Evolutionary conservation across 1,284 basidiomycete genomes (phyloP), one percentile per base, ranked within the genome.

Genomic region (Trichosporon coremiiforme): DNA sequence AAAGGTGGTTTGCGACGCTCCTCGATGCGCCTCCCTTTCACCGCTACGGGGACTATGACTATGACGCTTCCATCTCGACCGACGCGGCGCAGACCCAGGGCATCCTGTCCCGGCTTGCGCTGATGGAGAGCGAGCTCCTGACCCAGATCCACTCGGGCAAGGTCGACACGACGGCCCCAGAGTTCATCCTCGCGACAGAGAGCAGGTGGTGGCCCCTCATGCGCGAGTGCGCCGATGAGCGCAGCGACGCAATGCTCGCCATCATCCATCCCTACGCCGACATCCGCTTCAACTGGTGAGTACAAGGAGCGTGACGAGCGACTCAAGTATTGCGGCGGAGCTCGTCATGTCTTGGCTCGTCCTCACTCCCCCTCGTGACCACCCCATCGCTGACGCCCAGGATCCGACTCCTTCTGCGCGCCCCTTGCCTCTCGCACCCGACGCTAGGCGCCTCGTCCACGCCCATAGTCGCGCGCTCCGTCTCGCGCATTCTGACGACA

Each of bases 221-320:
- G 68, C 69, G 64, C 66, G 74, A 68, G 64, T 70, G 53, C 17
- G 70, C 45, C 38, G 73, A 67, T 63, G 75, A 70, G 47, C 68
- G 66, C 33, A 68, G 60, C 36, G 73, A 67, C 22, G 60, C 66
- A 0, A 33, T 74, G 38, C 60, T 71, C 1, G 70, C 69, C 9
- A 64, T 70, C 22, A 68, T 73, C 20, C 68, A 70, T 29, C 68
- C 71, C 8, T 77, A 75, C 66, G 73, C 74, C 0, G 74, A 76
- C 35, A 70, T 76, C 15, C 65, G 76, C 2, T 76, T 73, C 55
- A 71, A 76, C 64, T 77, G 76, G 76, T 77, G 63, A 55, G 75
- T 71, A 5, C 55, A 13, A 67, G 55, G 36, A 64, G n/a, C 15
- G 6, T 33, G 47, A 25, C 57, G 22, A 36, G 22, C 22, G 38